Evolutionary conservation across 1,139 yeast species (phyloP), one percentile per base, ranked within the genome.

Genomic region (Pneumocystis wakefieldiae): DNA sequence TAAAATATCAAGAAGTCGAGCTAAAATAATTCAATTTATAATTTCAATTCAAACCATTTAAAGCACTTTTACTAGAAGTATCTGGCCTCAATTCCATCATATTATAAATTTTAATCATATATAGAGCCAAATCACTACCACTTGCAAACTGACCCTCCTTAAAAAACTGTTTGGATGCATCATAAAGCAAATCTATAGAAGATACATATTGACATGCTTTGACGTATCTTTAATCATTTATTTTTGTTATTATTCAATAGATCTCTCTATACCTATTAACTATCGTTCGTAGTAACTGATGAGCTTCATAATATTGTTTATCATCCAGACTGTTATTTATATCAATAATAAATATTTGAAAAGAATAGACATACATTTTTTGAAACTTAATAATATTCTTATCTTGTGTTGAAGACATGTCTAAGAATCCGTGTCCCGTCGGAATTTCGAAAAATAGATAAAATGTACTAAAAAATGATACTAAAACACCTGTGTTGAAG

Each of bases 301-400:
- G 59, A 3, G 59, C 59, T 57, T 57, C 59, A 57, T 57, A 57
- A 57, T 57, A 57, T 57, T 57, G 42, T 6, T 39, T 28, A 3
- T 57, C 59, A 39, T 39, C 19, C 38, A 57, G 14, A 37, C 59
- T 57, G 24, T 10, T 19, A 39, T 17, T 10, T 2, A 48, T 3
- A 48, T 24, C 7, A 24, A 48, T 24, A 48, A 12, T 19, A 19
- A 14, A 8, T 12, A 48, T 8, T 12, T 48, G 3, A 3, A 41
- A 17, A 6, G 17, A 48, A 48, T 48, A 48, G 19, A 24, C 38
- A 10, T 39, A 57, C 59, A 17, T 7, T 57, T 57, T 57, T 10
- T 57, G 59, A 39, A 29, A 39, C 4, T 57, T 57, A 37, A 37
- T 28, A 24, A 57, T 12, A 57, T 37, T 57, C 15, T 24, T 57